Evolutionary conservation across 2,329 filamentous ascomycete genomes (phyloP).

Genomic region (Aureobasidium sp.): DNA sequence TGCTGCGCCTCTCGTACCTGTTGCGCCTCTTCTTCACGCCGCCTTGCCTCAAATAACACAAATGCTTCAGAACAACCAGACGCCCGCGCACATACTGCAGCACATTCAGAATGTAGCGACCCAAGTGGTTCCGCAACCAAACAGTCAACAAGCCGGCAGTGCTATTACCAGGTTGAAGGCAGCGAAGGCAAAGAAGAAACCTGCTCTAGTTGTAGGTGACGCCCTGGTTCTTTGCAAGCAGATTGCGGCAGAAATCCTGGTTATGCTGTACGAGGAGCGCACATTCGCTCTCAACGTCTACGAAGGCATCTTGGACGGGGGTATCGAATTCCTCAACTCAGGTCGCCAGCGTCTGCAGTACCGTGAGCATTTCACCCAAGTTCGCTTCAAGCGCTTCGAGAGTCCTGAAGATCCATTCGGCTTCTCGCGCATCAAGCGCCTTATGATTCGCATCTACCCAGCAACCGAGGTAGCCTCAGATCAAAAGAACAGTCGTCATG

Average conservation of each 20-base stretch:
- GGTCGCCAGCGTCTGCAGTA: conserved; percentile 27
- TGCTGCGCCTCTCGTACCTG: not conserved
- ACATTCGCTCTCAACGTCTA: conserved; percentile 11
- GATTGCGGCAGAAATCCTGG: conserved; percentile 21
- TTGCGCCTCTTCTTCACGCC: not conserved
- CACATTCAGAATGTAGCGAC: not conserved
- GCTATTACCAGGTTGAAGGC: not conserved
- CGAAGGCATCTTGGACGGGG: conserved; percentile 23
- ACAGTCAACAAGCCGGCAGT: not conserved
- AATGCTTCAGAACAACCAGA: not conserved
- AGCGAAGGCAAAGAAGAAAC: not conserved
- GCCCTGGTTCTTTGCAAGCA: conserved; percentile 24
- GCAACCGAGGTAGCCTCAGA: conserved; percentile 1
- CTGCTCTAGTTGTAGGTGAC: conserved; percentile 2
- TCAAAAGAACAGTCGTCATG: conserved; percentile 17
- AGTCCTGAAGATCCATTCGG: conserved; percentile 21
- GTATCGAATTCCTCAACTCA: conserved; percentile 27
- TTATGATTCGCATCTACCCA: conserved; percentile 24
- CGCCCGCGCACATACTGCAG: not conserved
- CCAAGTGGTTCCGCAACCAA: not conserved
- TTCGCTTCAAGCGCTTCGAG: conserved; percentile 25
- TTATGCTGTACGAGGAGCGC: conserved; percentile 24
- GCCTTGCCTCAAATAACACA: no score
- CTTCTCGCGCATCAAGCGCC: conserved; percentile 25
- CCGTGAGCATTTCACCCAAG: conserved; percentile 20